Evolutionary conservation across 441 rosid species (phyloP), one percentile per base, ranked within the genome.

Genomic region (Erodium trifolium): DNA sequence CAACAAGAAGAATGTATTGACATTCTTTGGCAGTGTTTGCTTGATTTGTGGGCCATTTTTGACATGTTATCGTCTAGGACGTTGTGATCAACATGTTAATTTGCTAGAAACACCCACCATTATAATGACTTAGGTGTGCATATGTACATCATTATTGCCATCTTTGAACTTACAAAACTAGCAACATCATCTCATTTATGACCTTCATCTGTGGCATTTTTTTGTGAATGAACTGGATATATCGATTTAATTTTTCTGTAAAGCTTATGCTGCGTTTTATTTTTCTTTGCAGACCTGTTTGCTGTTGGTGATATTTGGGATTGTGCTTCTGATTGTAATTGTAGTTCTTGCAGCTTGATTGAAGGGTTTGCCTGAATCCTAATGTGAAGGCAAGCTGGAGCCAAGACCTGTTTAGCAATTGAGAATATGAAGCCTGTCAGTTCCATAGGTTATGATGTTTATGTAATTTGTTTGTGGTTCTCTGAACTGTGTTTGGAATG

Each of bases 261-360:
- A 59, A 0, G 34, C 18, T 59, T 8, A 59, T 19, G n/a, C 10
- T 59, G 63, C 9, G 47, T 47, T 47, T 11, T 41, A 19, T 23
- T 67, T 29, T 55, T 43, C 73, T 18, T 19, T 64, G 82, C 89
- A 93, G 99, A 66, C 88, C 57, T 93, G 99, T 75, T 82, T 93
- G 87, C 88, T 93, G 64, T 75, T 91, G 91, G 95, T 93, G 82
- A 93, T 55, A 41, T 41, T 41, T 41, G 47, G 12, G 2, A 9
- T 41, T 41, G 47, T 41, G 47, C 47, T 41, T 41, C 90, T 91
- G 80, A 91, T 89, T 5, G 89, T 93, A 77, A 79, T 91, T 66
- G 72, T 91, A 77, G 86, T 93, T 51, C 85, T 93, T 3, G 84
- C 83, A 7, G 92, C 93, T 60, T 93, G 64, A 59, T 59, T 12